Base-by-base conservation (phyloP, 2,329 filamentous ascomycete genomes). In the Xylariales sp. region DNA sequence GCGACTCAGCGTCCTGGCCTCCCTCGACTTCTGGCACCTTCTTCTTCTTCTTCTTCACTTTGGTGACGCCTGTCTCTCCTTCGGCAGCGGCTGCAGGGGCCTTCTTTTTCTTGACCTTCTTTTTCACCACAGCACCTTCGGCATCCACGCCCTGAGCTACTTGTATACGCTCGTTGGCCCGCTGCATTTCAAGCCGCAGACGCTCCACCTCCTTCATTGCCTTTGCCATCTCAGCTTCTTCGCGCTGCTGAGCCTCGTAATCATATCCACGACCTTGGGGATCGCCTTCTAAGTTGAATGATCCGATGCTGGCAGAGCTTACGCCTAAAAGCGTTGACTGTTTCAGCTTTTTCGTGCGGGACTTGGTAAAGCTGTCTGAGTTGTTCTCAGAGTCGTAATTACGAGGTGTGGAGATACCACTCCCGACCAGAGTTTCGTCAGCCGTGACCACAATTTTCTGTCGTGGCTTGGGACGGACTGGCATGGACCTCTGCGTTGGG, bases 181-280 rank as follows among this genome's bases (percentile, higher is more conserved):
- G 69, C 63, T 90, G 86, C 89, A 97, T 95, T 63, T 95, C 88
- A 40, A 96, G 68, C 37, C 93, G 74, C 42, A 94, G 66, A 36
- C 82, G 74, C 66, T 97, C 91, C 4, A 98, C 86, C 59, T 96
- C 87, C 58, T 83, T 83, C 70, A 96, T 81, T 7, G 91, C 93
- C 53, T 80, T 81, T 30, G 79, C 81, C 88, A 96, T 95, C 62
- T 96, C 90, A 2, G 78, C 81, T 43, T 96, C 89, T 54, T 95
- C 88, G 13, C 76, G 78, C 55, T 83, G 76, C 46, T 83, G 77
- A 37, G 72, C 71, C 53, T 88, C 85, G 35, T 79, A 72, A 40
- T 85, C 78, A 33, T 75, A 67, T 21, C 48, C 53, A 7, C 41
- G 52, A 25, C 52, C 50, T 6, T 55, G 55, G 13, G 51, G 48